Conservation (phyloP, 2,329 filamentous ascomycete species). For the Stagonosporopsis rhizophila region DNA sequence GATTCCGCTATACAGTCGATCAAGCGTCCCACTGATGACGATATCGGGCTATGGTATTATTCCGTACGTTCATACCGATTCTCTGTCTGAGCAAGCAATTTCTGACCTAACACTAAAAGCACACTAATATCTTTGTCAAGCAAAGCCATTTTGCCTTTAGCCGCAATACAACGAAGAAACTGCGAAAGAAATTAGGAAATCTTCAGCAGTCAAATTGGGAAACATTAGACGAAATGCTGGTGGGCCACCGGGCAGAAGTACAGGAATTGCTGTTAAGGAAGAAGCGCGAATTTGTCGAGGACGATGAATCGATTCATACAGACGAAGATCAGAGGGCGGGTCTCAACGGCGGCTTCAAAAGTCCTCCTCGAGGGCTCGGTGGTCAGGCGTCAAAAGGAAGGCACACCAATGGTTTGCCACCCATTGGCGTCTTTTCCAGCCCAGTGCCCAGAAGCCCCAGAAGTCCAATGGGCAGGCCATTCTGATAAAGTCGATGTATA, state of each 20-base stretch:
- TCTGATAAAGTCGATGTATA: constrained; percentile 12
- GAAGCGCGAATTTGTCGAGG: constrained; percentile 50
- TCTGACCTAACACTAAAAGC: constrained; percentile 42
- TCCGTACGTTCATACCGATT: constrained; percentile 52
- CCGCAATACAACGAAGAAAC: constrained; percentile 63
- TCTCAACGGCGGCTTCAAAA: constrained; percentile 27
- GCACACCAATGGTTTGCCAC: constrained; percentile 25
- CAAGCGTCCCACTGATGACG: constrained; percentile 69
- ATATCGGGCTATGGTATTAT: constrained; percentile 85
- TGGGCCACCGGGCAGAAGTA: constrained; percentile 60
- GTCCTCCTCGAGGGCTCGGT: constrained; percentile 23
- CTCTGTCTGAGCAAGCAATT: not conserved
- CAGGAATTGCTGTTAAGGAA: constrained; percentile 54
- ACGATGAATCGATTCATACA: constrained; percentile 27
- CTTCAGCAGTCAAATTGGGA: constrained; percentile 56
- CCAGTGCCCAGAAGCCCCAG: constrained; percentile 25
- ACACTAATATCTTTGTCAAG: constrained; percentile 81
- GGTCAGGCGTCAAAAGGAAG: constrained; percentile 9
- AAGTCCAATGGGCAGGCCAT: constrained; percentile 36
- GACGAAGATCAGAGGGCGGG: constrained; percentile 27
- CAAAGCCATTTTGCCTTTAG: constrained; percentile 78
- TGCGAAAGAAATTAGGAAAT: constrained; percentile 64
- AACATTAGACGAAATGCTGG: constrained; percentile 64
- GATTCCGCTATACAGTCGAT: constrained; percentile 77
- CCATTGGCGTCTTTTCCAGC: constrained; percentile 37